Evolutionary conservation across 345 rosid genomes (phyloP), one percentile per base, ranked within the genome.

Genomic region (Salix arbutifolia): DNA sequence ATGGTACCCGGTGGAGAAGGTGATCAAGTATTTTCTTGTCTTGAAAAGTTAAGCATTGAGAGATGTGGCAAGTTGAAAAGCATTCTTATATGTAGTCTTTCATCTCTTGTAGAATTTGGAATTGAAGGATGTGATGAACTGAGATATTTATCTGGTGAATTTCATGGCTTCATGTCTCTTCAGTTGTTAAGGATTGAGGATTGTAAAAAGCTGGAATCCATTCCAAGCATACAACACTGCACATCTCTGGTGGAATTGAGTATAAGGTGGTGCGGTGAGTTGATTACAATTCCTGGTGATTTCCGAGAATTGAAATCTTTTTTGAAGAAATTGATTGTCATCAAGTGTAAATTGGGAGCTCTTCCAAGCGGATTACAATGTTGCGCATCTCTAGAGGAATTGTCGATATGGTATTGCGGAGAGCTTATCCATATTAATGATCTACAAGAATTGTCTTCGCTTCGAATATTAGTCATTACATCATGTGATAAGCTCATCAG

Each of bases 351-450:
- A 38, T 38, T 38, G 42, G 42, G 11, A 38, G 42, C 42, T 38
- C 42, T 38, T 38, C 42, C 42, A 38, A 38, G 10, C 42, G 42
- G 42, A 38, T 9, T 38, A 38, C 42, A 38, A 8, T 38, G 42
- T 38, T 38, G 42, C 42, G 11, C 11, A 38, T 38, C 42, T 1
- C 42, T 38, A 38, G 42, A 38, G 11, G 11, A 1, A 38, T 38
- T 38, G 2, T 0, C 0, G 0, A 38, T 38, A 1, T 0, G 0
- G 10, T 0, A 8, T 38, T 38, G 42, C 0, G 0, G 42, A 1
- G 42, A 38, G 10, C 42, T 38, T 38, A 38, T 38, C 42, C 11
- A 8, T 38, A 38, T 38, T 2, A 38, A 1, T 38, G 42, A 8
- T 38, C 8, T 38, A 0, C 42, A 38, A 38, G 42, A 8, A 38